phyloP scores from a whole-genome alignment of 1,284 basidiomycete species.

The Lignosus rhinocerotis region DNA sequence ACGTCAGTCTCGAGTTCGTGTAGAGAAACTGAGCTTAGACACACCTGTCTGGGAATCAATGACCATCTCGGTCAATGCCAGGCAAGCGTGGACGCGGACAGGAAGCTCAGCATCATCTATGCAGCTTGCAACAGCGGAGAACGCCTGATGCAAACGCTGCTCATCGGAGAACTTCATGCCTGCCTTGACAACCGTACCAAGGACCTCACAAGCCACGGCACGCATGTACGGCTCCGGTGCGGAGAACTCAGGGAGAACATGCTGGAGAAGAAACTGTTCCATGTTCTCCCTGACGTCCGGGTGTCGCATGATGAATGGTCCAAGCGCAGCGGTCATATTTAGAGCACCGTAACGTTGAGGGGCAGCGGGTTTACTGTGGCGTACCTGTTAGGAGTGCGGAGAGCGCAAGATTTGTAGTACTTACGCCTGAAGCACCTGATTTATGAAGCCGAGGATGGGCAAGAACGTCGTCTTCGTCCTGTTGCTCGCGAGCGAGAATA shows the following conservation, averaged over 20 bases:
- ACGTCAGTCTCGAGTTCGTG: neutral
- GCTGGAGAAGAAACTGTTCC: constrained; percentile 73
- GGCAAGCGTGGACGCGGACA: constrained; percentile 82
- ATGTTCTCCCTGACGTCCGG: constrained; percentile 76
- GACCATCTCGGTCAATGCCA: constrained; percentile 81
- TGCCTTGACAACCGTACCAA: constrained; percentile 70
- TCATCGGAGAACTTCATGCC: constrained; percentile 66
- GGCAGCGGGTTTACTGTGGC: constrained; percentile 49
- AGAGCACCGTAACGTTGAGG: constrained; percentile 80
- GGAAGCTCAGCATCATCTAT: constrained; percentile 81
- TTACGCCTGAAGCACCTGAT: constrained; percentile 64
- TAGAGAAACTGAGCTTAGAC: constrained; percentile 22
- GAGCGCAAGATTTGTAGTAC: constrained; percentile 30
- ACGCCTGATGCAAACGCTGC: constrained; percentile 66
- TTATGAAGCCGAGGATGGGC: constrained; percentile 77
- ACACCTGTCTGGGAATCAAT: constrained; percentile 62
- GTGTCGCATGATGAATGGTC: constrained; percentile 77
- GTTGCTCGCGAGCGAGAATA: constrained; percentile 73
- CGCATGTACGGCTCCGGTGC: constrained; percentile 70
- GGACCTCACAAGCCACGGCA: constrained; percentile 76
- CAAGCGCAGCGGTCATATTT: constrained; percentile 76
- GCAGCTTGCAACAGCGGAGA: constrained; percentile 58
- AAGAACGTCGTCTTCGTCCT: constrained; percentile 78
- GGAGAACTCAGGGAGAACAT: constrained; percentile 73
- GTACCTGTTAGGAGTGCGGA: neutral